These are phyloP conservation scores for Pseudogymnoascus sp. DNA, from an alignment of 2,329 filamentous ascomycete species.

Conservation along the genomic window DNA sequence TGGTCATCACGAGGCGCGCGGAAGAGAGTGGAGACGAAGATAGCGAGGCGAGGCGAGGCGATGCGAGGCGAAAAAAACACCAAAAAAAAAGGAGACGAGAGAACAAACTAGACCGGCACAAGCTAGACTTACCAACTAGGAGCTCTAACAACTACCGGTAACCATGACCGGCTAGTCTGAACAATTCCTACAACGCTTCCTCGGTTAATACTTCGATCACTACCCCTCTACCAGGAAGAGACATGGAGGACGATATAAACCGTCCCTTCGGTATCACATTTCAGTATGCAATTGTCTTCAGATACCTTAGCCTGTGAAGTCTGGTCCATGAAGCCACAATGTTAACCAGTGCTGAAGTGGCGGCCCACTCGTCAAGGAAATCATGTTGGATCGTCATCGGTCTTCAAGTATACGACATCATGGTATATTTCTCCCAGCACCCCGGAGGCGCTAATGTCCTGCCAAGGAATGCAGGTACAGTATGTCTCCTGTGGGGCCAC, in stretches of 20 bases:
- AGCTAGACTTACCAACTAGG: neutral
- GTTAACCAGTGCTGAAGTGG: constrained; percentile 48
- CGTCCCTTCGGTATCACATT: neutral
- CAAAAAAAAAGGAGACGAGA: neutral
- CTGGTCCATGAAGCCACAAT: neutral
- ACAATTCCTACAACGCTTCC: neutral
- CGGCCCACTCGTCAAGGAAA: constrained; percentile 68
- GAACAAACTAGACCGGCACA: neutral
- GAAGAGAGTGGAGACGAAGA: neutral
- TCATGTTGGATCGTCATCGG: constrained; percentile 71
- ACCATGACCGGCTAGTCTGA: neutral
- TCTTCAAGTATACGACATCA: constrained; percentile 56
- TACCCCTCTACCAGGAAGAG: neutral
- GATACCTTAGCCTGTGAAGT: neutral
- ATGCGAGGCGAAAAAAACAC: neutral
- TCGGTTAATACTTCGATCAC: neutral
- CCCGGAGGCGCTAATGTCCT: constrained; percentile 46
- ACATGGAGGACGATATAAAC: neutral
- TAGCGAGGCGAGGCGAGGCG: neutral
- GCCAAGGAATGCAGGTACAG: neutral
- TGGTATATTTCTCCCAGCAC: constrained; percentile 50
- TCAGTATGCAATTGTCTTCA: neutral
- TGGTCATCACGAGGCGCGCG: neutral
- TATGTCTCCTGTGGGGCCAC: neutral
- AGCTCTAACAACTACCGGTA: neutral